Base-by-base conservation (phyloP, 352 stramenopile species). In the Ophiocytium majus region DNA sequence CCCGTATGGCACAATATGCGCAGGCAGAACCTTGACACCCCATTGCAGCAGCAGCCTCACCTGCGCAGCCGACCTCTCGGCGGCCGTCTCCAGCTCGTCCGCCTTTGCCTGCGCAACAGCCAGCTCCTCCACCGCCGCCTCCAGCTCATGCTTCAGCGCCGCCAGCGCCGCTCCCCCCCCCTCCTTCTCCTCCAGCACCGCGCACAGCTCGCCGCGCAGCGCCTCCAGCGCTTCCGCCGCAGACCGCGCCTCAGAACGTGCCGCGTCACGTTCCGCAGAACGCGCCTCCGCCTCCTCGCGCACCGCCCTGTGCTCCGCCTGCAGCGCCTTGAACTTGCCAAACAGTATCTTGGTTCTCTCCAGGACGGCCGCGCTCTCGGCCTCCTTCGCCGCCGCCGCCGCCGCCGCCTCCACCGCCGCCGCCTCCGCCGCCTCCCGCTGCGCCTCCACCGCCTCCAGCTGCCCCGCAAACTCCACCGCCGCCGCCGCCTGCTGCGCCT, bases 361-460 rank as follows among this genome's bases (percentile, higher is more conserved):
- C 57, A 79, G 36, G 50, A n/a, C 43, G 50, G 76, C 9, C 23
- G 78, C 63, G 0, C 37, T 43, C 78, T 82, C 78, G 19, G 78
- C 78, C 9, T 32, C 19, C 78, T 43, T 82, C 0, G 78, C 78
- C 32, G 63, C 78, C 35, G 49, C 78, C n/a, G 43, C 80, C 31
- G 23, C 81, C 50, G 31, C 37, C 34, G n/a, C 64, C 31, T 32
- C 31, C 23, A 63, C 80, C 35, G 37, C 80, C 5, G 80, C 80
- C 34, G 80, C 37, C 80, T n/a, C 80, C 10, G 63, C 80, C n/a
- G 80, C 80, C n/a, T n/a, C n/a, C n/a, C n/a, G n/a, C n/a, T n/a
- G n/a, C 19, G 80, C 80, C 33, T 49, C 36, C n/a, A 57, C 75
- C 9, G 5, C 5, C 43, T 57, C 43, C 43, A 57, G 43, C 43